Evolutionary conservation across 257 asterid genomes (phyloP).

Genomic region (Haberlea rhodopensis): DNA sequence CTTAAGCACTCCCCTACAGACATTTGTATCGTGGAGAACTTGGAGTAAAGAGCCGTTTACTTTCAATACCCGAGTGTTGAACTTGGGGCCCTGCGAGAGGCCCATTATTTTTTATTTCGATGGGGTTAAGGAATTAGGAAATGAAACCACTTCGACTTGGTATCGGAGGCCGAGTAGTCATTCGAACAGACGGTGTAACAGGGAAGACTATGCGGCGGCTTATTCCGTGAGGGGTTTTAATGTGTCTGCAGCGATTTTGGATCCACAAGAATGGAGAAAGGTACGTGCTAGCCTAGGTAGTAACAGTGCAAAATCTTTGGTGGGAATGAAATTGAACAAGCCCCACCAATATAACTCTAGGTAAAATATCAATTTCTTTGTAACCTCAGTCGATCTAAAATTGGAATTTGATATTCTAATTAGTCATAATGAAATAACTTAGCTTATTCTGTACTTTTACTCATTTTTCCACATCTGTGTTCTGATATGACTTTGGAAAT

Average conservation of each 20-base stretch:
- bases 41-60: constrained; percentile 61
- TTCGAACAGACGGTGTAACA: constrained; percentile 29
- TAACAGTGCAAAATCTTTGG: too few species aligned
- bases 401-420: neutral
- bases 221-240: constrained; percentile 41
- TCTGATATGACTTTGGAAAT: too few species aligned
- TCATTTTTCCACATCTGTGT: too few species aligned
- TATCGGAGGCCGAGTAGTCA: constrained; percentile 34
- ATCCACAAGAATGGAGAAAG: constrained; percentile 56
- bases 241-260: constrained; percentile 44
- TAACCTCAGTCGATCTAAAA: too few species aligned
- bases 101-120: constrained; percentile 49
- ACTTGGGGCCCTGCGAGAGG: constrained; percentile 48
- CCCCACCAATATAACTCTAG: too few species aligned
- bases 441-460: too few species aligned
- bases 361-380: too few species aligned
- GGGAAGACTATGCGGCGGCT: constrained; percentile 32
- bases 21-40: constrained; percentile 64
- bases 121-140: constrained; percentile 27
- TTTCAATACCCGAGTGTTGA: constrained; percentile 49
- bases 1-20: constrained; percentile 58
- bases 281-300: constrained; percentile 32
- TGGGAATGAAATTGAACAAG: too few species aligned
- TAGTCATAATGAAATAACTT: too few species aligned
- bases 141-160: constrained; percentile 36